phyloP scores from a whole-genome alignment of 148 eudicot genomes.

The Silene uniflora region DNA sequence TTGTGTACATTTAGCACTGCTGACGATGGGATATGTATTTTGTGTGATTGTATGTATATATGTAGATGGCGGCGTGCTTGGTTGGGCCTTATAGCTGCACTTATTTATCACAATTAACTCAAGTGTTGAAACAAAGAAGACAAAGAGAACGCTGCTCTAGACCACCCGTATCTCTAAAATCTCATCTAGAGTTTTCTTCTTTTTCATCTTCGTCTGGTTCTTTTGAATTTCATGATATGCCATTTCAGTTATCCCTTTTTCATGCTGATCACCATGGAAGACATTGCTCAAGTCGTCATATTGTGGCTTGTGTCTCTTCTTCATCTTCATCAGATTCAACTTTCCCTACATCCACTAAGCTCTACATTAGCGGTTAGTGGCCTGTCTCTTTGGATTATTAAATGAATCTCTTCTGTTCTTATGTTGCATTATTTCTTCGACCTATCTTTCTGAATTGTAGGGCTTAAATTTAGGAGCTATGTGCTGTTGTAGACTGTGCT shows the following conservation, averaged over 20 bases:
- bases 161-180: constrained; percentile 9
- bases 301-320: constrained; percentile 24
- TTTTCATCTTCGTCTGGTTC: constrained; percentile 8
- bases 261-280: constrained; percentile 6
- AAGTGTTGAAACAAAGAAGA: constrained; percentile 8
- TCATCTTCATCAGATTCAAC: constrained; percentile 14
- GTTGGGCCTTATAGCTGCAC: constrained; percentile 8
- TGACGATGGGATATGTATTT: constrained; percentile 4
- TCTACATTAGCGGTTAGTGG: constrained; percentile 35
- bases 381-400: neutral
- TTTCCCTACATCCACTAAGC: constrained; percentile 16
- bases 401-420: neutral
- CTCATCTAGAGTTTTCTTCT: constrained; percentile 11
- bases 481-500: neutral
- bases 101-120: constrained; percentile 6
- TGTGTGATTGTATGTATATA: neutral
- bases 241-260: constrained; percentile 8
- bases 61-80: constrained; percentile 20
- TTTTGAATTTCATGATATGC: neutral
- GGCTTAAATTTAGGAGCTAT: neutral
- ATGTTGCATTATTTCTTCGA: neutral
- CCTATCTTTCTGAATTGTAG: neutral
- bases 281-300: neutral
- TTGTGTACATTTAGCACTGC: neutral
- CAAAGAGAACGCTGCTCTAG: neutral